Base-by-base conservation (phyloP, 495 filamentous ascomycete genomes). In the Neurospora sp. region DNA sequence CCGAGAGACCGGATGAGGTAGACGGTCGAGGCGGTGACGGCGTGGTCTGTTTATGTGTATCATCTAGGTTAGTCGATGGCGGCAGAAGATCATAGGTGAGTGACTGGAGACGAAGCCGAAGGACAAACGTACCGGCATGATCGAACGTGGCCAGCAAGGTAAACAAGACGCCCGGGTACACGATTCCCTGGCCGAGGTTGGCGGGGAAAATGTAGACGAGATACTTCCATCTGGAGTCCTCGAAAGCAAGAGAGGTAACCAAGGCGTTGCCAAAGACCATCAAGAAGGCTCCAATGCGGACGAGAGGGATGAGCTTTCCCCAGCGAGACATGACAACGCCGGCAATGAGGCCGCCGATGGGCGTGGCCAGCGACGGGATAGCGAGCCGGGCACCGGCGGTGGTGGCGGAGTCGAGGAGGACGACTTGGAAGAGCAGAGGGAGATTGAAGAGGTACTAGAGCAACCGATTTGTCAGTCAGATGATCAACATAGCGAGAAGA, bases 281-380 rank as follows among this genome's bases (percentile, higher is more conserved):
- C 15, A 91, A 77, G 1, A 85, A 73, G 5, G 88, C 86, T 6
- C 89, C 89, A 1, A 79, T 71, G 1, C 87, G 85, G 7, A 92
- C 86, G 5, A 91, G 82, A 2, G 84, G 79, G 13, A 86, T 81
- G 2, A 91, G 80, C 72, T 85, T 88, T 0, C 89, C 89, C 88
- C 88, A 91, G 38, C 85, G 85, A 1, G 89, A 90, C 89, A 92
- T 91, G 43, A 91, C 83, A 42, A 90, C 79, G 1, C 89, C 89
- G 1, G 89, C 85, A 42, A 90, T 81, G 34, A 91, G 81, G 5
- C 88, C 88, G 2, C 89, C 89, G 21, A 90, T 82, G 3, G 89
- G 89, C 0, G 88, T 90, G 24, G 88, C 88, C 2, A 91, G 78
- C 10, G 88, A 90, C 7, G 90, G 89, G 31, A 91, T 87, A 0